A percentile compares a stretch with the other conserved stretches of the same genome.
Evolutionary conservation across 2,329 filamentous ascomycete species (phyloP).

Genomic region (Stemphylium vesicarium): DNA sequence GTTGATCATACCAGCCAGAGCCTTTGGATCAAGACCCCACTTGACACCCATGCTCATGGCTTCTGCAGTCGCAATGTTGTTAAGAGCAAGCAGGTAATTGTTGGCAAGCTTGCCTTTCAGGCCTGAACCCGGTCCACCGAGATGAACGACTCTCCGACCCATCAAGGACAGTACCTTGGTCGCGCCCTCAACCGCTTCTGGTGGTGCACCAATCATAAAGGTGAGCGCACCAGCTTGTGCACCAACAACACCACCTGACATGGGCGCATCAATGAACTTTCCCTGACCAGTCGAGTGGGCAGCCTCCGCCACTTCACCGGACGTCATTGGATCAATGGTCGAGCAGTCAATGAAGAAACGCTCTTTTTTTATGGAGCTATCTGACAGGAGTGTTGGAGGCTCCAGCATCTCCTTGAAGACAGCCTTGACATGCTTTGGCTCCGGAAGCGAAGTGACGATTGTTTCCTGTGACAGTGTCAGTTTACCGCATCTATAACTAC

Average conservation of each 20-base stretch:
- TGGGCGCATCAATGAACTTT: slow-evolving; percentile 89
- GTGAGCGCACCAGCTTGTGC: slow-evolving; percentile 86
- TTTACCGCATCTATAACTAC: slow-evolving; percentile 3
- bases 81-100: slow-evolving; percentile 93
- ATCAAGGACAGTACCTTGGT: slow-evolving; percentile 77
- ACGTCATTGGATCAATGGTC: slow-evolving; percentile 91
- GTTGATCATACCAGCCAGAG: slow-evolving; percentile 86
- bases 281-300: slow-evolving; percentile 72
- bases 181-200: slow-evolving; percentile 66
- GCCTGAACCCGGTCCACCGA: slow-evolving; percentile 83
- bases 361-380: slow-evolving; percentile 58
- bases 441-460: slow-evolving; percentile 87
- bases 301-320: slow-evolving; percentile 74
- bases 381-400: slow-evolving; percentile 58
- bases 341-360: slow-evolving; percentile 95
- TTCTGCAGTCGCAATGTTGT: slow-evolving; percentile 78
- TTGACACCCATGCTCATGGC: slow-evolving; percentile 70
- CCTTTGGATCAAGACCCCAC: slow-evolving; percentile 68
- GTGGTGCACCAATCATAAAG: slow-evolving; percentile 87
- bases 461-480: slow-evolving; percentile 67
- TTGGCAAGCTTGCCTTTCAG: slow-evolving; percentile 94
- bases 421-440: slow-evolving; percentile 83
- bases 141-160: slow-evolving; percentile 85
- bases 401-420: slow-evolving; percentile 81
- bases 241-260: slow-evolving; percentile 95